Base-by-base conservation (phyloP, 2,329 filamentous ascomycete species). In the Xylariaceae sp. region DNA sequence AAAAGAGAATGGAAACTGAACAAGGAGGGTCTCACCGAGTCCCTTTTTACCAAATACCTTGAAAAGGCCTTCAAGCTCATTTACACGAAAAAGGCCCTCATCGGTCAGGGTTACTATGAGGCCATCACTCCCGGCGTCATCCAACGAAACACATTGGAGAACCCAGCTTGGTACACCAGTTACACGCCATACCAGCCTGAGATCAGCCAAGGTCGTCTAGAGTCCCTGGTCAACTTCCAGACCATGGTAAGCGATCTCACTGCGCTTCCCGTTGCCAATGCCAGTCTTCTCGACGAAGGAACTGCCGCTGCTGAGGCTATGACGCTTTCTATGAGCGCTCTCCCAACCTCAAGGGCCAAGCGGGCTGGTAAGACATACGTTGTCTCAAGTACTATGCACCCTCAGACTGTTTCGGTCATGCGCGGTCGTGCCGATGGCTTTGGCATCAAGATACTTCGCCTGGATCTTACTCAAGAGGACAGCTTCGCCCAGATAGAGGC, bases 181-280 rank as follows among this genome's bases (percentile, higher is more conserved):
- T 97, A 97, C 75, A 97, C 93, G 0, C 93, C 93, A 13, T 97
- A 97, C 76, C 93, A 97, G 77, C 89, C 93, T 2, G 93, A 97
- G 77, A 96, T 97, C 78, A 96, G 92, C 73, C 93, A 97, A 77
- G 93, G 93, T 41, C 87, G 93, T 57, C 77, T 97, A 63, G 91
- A 97, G 80, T 96, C 91, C 4, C 79, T 97, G 56, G 80, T 97
- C 64, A 97, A 97, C 80, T 97, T 92, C 78, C 93, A 97, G 79
- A 97, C 93, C 15, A 81, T 97, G 78, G 88, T 96, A 7, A 86
- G 87, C 1, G 93, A 97, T 72, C 79, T 97, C 65, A 97, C 93
- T 0, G 91, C 85, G 1, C 82, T 97, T 35, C 85, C 90, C 18
- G 91, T 97, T 64, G 85, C 93, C 62, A 97, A 97, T 78, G 91